Percentiles rank a stretch among this genome's conserved stretches.
Evolutionary conservation across 1,139 yeast genomes (phyloP).

Genomic region (Blastobotrys proliferans): DNA sequence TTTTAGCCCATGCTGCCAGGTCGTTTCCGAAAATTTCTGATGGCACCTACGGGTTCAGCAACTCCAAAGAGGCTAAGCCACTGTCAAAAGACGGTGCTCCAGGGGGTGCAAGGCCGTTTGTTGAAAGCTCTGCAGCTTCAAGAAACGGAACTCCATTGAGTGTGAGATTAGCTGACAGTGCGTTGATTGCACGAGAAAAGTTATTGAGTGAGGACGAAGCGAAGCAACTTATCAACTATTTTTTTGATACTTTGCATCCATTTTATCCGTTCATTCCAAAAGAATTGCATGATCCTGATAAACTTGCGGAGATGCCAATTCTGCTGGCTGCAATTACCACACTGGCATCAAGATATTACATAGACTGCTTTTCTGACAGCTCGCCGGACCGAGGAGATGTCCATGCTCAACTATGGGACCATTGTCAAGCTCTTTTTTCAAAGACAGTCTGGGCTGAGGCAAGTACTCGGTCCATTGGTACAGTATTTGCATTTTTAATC

Average conservation of each 20-base stretch:
- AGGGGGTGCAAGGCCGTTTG: neutral
- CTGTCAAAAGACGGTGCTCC: no score
- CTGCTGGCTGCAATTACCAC: slow-evolving; percentile 76
- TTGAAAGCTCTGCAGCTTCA: neutral
- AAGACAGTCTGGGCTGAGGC: slow-evolving; percentile 96
- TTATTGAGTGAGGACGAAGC: slow-evolving; percentile 68
- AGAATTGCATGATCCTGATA: slow-evolving; percentile 62
- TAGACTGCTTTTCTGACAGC: slow-evolving; percentile 5
- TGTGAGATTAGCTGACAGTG: slow-evolving; percentile 52
- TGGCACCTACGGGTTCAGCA: neutral
- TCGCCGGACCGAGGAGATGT: slow-evolving; percentile 18
- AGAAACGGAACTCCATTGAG: slow-evolving; percentile 35
- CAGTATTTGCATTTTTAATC: slow-evolving; percentile 77
- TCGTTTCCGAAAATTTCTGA: slow-evolving; percentile 24
- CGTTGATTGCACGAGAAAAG: slow-evolving; percentile 61
- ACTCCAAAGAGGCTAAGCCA: no score
- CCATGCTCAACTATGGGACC: slow-evolving; percentile 78
- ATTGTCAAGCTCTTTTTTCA: slow-evolving; percentile 76
- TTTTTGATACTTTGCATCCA: slow-evolving; percentile 79
- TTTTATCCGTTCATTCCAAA: slow-evolving; percentile 83
- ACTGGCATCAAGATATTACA: slow-evolving; percentile 63
- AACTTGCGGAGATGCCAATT: slow-evolving; percentile 73
- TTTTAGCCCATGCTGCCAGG: slow-evolving; percentile 47
- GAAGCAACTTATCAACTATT: slow-evolving; percentile 53
- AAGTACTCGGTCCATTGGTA: slow-evolving; percentile 79